Evolutionary conservation across 495 filamentous ascomycete species (phyloP), one percentile per base, ranked within the genome.

Genomic region (Penicillium riverlandense): DNA sequence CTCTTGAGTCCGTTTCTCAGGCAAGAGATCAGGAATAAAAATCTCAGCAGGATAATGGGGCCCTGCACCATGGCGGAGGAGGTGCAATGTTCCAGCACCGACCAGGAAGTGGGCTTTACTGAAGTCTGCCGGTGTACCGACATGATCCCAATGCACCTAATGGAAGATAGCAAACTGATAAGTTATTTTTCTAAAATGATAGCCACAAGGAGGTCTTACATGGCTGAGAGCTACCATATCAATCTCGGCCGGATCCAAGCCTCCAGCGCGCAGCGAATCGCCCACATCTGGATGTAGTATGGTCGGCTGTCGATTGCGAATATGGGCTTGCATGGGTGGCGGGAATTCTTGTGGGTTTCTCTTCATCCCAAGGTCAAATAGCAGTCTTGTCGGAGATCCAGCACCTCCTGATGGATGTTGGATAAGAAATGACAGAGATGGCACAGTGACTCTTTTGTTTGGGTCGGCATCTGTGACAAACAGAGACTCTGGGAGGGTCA

Each of bases 301-400:
- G 59, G 11, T 63, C 43, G 8, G 60, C 66, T 33, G 38, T 50
- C 2, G 68, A 29, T 45, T 71, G 65, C 11, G 57, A 53, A 9
- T 54, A 55, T 1, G 52, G 50, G 38, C 57, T 48, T 6, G 58
- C 46, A 41, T 73, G 22, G 22, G 22, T 22, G 22, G 22, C 22
- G 22, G 22, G 22, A 22, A 71, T 11, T 49, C 34, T 6, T 53
- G 29, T 6, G 55, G 37, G 13, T 62, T 53, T 35, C 57, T 49
- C 16, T 65, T 57, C 13, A 71, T 44, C 0, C 68, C 67, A 0
- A 73, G 45, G 40, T 74, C 66, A 48, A 74, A 71, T 4, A 73
- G 46, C 6, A 73, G 40, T 9, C 57, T 56, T 8, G 62, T 66
- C 1, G 41, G 33, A 8, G 16, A n/a, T 12, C 12, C 8, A 22